A percentile compares a stretch with the other conserved stretches of the same genome.
phyloP scores from a whole-genome alignment of 139 green algal genomes.

The Limnomonas spitsbergensis region DNA sequence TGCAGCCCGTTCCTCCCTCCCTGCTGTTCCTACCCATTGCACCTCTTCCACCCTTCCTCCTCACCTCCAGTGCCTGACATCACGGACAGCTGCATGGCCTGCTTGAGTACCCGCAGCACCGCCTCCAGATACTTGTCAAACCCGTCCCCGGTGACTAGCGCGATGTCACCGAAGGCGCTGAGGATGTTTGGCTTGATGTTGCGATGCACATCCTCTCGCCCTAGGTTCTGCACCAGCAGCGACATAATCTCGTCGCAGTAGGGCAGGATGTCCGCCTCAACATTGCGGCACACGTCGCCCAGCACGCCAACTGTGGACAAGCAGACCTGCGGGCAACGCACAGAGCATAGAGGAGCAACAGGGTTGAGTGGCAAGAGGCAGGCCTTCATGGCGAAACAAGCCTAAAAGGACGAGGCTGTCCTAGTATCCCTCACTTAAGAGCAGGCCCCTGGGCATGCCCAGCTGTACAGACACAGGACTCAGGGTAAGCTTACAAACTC shows the following conservation, averaged over 20 bases:
- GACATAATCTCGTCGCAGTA: constrained; percentile 84
- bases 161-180: constrained; percentile 88
- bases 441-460: too few relatives aligned
- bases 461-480: too few relatives aligned
- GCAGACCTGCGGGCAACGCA: constrained; percentile 59
- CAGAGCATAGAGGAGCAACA: neutral
- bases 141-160: constrained; percentile 78
- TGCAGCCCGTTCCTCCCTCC: too few relatives aligned
- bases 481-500: too few relatives aligned
- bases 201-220: constrained; percentile 74
- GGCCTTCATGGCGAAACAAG: too few relatives aligned
- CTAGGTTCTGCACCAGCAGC: constrained; percentile 62
- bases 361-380: neutral
- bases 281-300: constrained; percentile 80
- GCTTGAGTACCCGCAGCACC: constrained; percentile 78
- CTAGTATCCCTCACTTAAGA: too few relatives aligned
- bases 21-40: too few relatives aligned
- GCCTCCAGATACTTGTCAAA: constrained; percentile 87
- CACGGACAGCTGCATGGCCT: constrained; percentile 34
- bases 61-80: neutral
- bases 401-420: too few relatives aligned
- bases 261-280: constrained; percentile 74
- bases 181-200: constrained; percentile 95
- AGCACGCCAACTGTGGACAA: constrained; percentile 84
- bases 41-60: neutral